phyloP scores from a whole-genome alignment of 208 protist species.

The Trypanosoma vivax region DNA sequence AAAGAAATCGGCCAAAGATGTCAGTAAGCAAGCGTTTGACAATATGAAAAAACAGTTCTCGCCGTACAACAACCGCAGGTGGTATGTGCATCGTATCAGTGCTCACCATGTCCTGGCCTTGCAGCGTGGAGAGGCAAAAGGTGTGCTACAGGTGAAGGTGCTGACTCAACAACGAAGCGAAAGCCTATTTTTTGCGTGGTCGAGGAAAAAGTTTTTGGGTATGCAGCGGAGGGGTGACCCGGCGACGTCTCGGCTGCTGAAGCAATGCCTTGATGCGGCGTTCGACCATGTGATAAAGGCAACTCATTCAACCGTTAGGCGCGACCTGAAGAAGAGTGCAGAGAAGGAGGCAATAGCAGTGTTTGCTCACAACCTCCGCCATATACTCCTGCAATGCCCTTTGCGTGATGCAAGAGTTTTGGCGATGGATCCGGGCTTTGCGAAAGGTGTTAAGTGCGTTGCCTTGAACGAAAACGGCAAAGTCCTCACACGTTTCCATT shows the following conservation, averaged over 20 bases:
- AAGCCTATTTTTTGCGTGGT: conserved; percentile 30
- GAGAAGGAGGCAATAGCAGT: conserved; percentile 67
- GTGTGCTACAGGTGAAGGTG: conserved; percentile 54
- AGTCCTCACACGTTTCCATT: conserved; percentile 66
- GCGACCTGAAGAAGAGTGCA: conserved; percentile 69
- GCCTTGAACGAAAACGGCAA: conserved; percentile 59
- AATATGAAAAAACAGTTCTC: conserved; percentile 48
- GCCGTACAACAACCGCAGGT: conserved; percentile 51
- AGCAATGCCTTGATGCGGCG: conserved; percentile 19
- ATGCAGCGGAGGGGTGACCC: conserved; percentile 4
- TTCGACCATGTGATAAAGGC: conserved; percentile 42
- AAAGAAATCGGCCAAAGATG: conserved; percentile 61
- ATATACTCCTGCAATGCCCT: conserved; percentile 78
- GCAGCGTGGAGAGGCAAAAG: conserved; percentile 64
- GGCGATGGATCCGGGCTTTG: conserved; percentile 80
- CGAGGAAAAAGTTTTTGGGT: conserved; percentile 23
- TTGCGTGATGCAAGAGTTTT: conserved; percentile 54
- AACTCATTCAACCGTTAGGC: conserved; percentile 33
- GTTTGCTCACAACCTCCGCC: conserved; percentile 72
- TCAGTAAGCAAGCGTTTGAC: conserved; percentile 42
- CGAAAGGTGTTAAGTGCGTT: conserved; percentile 81
- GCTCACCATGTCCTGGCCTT: conserved; percentile 61
- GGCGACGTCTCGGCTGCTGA: conserved; percentile 25
- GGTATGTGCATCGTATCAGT: conserved; percentile 31
- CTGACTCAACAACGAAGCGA: conserved; percentile 16